Base-by-base conservation (phyloP, 768 basidiomycete genomes). In the Lentinula aciculospora region DNA sequence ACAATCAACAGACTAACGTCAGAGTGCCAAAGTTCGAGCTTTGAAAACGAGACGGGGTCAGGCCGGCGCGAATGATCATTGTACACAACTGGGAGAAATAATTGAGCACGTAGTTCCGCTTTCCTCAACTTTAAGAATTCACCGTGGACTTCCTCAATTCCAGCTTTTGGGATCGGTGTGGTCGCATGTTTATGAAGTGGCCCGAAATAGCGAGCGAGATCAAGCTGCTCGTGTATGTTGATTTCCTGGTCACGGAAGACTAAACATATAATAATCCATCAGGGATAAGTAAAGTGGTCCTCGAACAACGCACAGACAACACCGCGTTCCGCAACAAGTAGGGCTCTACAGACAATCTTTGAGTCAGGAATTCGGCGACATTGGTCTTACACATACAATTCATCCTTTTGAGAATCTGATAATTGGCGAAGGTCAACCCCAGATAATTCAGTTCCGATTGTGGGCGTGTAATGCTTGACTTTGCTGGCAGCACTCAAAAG, bases 111-210 rank as follows among this genome's bases (percentile, higher is more conserved):
- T 28, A 19, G n/a, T 19, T 31, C 36, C 40, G 23, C 31, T 19
- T 39, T 23, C 1, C 2, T 60, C 15, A 15, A 27, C 55, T 6
- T 29, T 48, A 28, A 28, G n/a, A 28, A 68, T 78, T 46, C 60
- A 85, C 88, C 77, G 63, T 91, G 89, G 4, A 89, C 87, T 72
- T 89, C 86, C 64, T 89, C 85, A 3, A 90, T 75, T 15, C 89
- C 90, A 17, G 77, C 82, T 64, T 82, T 80, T 1, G 92, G 88
- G 48, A 92, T 77, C 0, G 86, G 86, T 9, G 89, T 91, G 2
- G 88, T 91, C 3, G 91, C 86, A 65, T 94, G 90, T 67, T 86
- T 89, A 69, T 94, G 90, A 46, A 91, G 78, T 47, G 81, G 87
- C 4, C 89, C 89, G 56, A 79, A 89, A 65, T 92, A 73, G 15